Conservation (phyloP, 78 protist species). For the Dictyostelium firmibasis region DNA sequence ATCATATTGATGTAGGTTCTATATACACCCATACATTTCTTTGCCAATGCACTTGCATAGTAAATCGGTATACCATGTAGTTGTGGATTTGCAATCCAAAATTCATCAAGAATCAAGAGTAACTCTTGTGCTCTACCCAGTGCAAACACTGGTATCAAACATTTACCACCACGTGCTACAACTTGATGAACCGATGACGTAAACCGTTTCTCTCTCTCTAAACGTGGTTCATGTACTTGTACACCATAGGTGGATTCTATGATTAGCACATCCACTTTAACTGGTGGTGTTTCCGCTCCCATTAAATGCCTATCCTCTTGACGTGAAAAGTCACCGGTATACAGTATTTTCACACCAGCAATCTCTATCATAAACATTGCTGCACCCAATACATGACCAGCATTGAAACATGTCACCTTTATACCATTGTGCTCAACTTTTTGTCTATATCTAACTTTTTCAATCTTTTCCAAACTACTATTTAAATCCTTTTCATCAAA, state of each 20-base stretch:
- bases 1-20: constrained; percentile 92
- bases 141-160: constrained; percentile 97
- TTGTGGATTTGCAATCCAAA: constrained; percentile 86
- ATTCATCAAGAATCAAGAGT: constrained; percentile 92
- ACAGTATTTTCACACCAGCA: constrained; percentile 93
- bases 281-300: constrained; percentile 96
- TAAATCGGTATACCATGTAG: constrained; percentile 94
- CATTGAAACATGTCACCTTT: constrained; percentile 86
- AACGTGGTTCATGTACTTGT: constrained; percentile 91
- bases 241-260: constrained; percentile 96
- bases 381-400: constrained; percentile 99
- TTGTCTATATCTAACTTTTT: constrained; percentile 89
- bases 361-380: constrained; percentile 96
- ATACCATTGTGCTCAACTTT: constrained; percentile 80
- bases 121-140: constrained; percentile 99
- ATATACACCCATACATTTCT: constrained; percentile 91
- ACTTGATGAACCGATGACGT: constrained; percentile 64
- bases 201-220: constrained; percentile 92
- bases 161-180: constrained; percentile 88
- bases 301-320: constrained; percentile 97
- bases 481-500: constrained; percentile 86
- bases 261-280: constrained; percentile 93
- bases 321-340: constrained; percentile 98
- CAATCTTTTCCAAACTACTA: constrained; percentile 68
- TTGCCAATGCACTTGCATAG: constrained; percentile 94